These are phyloP conservation scores for Tetrahymena borealis DNA, from an alignment of 73 alveolate species.

Conservation along the genomic window DNA sequence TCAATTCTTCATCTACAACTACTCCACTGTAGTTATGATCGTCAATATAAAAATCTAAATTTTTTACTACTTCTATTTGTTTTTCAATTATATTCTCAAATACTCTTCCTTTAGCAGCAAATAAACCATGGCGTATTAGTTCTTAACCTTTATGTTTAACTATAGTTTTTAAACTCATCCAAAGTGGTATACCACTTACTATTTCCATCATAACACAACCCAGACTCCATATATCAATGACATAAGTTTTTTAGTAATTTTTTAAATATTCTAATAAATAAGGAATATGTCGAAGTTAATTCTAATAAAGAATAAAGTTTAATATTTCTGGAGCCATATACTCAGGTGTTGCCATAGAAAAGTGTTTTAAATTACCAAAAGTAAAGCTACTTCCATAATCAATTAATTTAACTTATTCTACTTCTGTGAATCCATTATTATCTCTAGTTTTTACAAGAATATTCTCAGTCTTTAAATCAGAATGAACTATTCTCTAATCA, in stretches of 20 bases:
- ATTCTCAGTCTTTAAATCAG: constrained; percentile 42
- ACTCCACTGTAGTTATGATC: constrained; percentile 40
- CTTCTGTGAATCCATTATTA: constrained; percentile 7
- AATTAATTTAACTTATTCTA: constrained; percentile 18
- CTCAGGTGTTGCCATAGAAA: constrained; percentile 49
- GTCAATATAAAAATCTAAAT: constrained; percentile 14
- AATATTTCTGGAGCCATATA: constrained; percentile 43
- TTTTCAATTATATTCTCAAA: constrained; percentile 37
- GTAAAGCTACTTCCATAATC: constrained; percentile 47
- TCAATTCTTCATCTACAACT: constrained; percentile 5
- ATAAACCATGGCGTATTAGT: constrained; percentile 20
- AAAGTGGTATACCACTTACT: constrained; percentile 31
- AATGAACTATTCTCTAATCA: constrained; percentile 42
- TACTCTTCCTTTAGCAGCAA: constrained; percentile 44
- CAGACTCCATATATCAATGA: constrained; percentile 37
- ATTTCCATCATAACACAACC: constrained; percentile 41
- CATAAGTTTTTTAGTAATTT: constrained; percentile 31
- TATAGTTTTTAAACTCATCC: constrained; percentile 46
- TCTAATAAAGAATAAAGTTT: constrained; percentile 21
- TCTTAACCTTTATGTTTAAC: constrained; percentile 26
- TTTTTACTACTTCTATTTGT: constrained; percentile 16
- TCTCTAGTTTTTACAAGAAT: constrained; percentile 17
- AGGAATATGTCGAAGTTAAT: constrained; percentile 9
- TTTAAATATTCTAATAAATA: constrained; percentile 16
- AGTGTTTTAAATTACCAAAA: constrained; percentile 32